Evolutionary conservation across 148 eudicot species (phyloP).

Genomic region (Dysphania ambrosioides): DNA sequence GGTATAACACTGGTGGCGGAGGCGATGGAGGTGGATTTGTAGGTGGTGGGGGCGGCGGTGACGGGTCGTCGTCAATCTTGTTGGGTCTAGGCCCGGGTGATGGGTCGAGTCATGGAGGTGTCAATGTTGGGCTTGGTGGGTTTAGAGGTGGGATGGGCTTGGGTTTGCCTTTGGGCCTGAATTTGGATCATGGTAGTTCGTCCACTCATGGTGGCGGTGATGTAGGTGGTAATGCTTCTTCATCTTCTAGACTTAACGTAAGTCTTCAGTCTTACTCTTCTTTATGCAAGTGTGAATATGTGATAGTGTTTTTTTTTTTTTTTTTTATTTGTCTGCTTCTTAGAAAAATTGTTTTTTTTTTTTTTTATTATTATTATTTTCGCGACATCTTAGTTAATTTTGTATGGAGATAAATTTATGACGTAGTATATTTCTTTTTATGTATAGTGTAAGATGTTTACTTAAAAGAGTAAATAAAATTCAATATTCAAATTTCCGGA

Average conservation of each 20-base stretch:
- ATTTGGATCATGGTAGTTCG: slow-evolving; percentile 41
- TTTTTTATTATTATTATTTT: no score
- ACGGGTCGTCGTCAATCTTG: slow-evolving; percentile 28
- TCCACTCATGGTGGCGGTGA: slow-evolving; percentile 21
- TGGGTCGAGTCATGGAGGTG: slow-evolving; percentile 36
- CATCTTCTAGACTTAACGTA: slow-evolving; percentile 42
- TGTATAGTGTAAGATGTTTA: no score
- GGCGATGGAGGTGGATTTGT: slow-evolving; percentile 21
- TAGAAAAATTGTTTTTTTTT: no score
- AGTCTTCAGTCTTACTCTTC: slow-evolving; percentile 20
- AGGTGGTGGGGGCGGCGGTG: slow-evolving; percentile 27
- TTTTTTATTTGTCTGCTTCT: no score
- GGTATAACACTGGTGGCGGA: slow-evolving; percentile 24
- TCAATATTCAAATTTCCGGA: no score
- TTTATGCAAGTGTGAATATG: no score
- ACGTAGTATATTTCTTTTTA: no score
- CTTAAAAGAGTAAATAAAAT: no score
- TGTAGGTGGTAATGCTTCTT: slow-evolving; percentile 30
- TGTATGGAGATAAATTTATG: no score
- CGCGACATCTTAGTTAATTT: no score
- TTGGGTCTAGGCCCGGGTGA: slow-evolving; percentile 40
- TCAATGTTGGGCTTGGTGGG: slow-evolving; percentile 39
- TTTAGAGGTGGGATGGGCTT: slow-evolving; percentile 36
- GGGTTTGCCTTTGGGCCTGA: slow-evolving; percentile 46
- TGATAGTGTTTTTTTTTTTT: no score